Evolutionary conservation across 495 filamentous ascomycete species (phyloP), one percentile per base, ranked within the genome.

Genomic region (Lasiosphaeria hispida): DNA sequence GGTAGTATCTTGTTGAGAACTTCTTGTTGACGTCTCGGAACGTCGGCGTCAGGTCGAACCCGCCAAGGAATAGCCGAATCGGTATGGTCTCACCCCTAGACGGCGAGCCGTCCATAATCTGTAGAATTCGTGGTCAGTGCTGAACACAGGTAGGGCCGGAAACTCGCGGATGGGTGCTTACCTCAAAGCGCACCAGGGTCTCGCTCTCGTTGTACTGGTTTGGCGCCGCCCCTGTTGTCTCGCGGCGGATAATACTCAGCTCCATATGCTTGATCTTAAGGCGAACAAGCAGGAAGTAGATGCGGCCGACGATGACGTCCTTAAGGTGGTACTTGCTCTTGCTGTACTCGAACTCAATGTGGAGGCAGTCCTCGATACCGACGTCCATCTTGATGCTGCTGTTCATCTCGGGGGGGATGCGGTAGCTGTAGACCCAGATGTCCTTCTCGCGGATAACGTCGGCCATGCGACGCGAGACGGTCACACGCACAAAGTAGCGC

Each of bases 201-300:
- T 99, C 94, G 74, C 91, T 96, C 79, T 99, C 94, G 72, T 99
- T 97, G 72, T 99, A 99, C 71, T 99, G 95, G 74, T 99, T 99
- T n/a, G 94, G 94, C n/a, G 94, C 89, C 3, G 90, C 91, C 14
- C 94, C 94, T 7, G 94, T 97, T 5, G 94, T 97, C 76, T 99
- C 94, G 60, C 94, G 81, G 63, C 94, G 85, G 69, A 99, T 99
- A 64, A 99, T 99, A 58, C 90, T 94, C 48, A 99, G 76, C 78
- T 99, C 94, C 94, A 99, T 99, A 73, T 99, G 95, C 77, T 97
- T 96, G 73, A 99, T 99, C 85, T 99, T 99, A 70, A 99, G 81
- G 69, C 94, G 86, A 60, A 99, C 94, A 23, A 99, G 82, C 62
- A 99, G 77, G 78, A 99, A 99, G 79, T 97, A 99, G 80, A 99